Conservation (phyloP, 495 filamentous ascomycete genomes). For the Xylaria sp. region DNA sequence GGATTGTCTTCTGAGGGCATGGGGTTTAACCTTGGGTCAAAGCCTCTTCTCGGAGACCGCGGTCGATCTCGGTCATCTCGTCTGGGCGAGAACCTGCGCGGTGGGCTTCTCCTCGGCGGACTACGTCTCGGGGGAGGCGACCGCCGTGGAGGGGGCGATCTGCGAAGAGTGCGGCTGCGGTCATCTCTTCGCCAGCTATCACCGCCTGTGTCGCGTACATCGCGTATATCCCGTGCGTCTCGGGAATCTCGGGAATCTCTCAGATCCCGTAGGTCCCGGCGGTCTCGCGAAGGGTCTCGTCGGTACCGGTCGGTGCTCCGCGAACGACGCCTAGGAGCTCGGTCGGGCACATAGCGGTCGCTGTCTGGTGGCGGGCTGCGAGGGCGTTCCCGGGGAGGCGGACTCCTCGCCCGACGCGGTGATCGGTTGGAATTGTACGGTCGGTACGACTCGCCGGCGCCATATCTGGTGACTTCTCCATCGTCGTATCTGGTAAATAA, state of each 20-base stretch:
- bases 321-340: constrained; percentile 44
- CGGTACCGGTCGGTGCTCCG: constrained; percentile 45
- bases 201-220: constrained; percentile 30
- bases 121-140: constrained; percentile 48
- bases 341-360: constrained; percentile 45
- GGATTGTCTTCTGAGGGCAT: constrained; percentile 32
- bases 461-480: constrained; percentile 61
- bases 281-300: constrained; percentile 43
- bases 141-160: constrained; percentile 37
- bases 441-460: constrained; percentile 63
- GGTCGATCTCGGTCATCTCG: constrained; percentile 44
- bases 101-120: constrained; percentile 43
- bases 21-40: constrained; percentile 41
- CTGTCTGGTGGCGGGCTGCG: constrained; percentile 49
- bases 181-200: constrained; percentile 53
- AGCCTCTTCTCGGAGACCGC: constrained; percentile 44
- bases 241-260: too few relatives aligned
- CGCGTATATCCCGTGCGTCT: constrained; percentile 26
- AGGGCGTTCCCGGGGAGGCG: constrained; percentile 45
- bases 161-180: constrained; percentile 47
- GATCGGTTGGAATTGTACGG: constrained; percentile 57
- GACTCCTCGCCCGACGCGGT: constrained; percentile 52
- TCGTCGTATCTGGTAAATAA: constrained; percentile 53
- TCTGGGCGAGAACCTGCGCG: constrained; percentile 53
- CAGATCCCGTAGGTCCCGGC: constrained; percentile 29